A percentile compares a stretch with the other conserved stretches of the same genome.
These are phyloP conservation scores for Herpetospermum pedunculosum DNA, from an alignment of 306 rosid genomes.

Conservation along the genomic window DNA sequence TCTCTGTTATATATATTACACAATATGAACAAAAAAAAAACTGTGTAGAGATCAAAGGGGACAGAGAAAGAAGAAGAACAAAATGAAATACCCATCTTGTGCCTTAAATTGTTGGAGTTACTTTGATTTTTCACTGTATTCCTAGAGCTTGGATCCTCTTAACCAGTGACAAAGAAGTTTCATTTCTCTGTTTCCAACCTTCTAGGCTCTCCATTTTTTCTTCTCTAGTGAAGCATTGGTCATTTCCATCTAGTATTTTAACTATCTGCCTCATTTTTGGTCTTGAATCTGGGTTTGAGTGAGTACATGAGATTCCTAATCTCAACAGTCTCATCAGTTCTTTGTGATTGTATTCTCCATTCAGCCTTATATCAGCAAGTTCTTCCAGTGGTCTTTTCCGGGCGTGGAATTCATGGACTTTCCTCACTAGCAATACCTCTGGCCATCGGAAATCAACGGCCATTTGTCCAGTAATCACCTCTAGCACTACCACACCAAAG, in stretches of 20 bases:
- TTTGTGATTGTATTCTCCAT: conserved; percentile 45
- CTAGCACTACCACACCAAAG: conserved; percentile 85
- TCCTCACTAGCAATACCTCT: conserved; percentile 70
- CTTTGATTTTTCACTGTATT: conserved; percentile 42
- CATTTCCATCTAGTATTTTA: conserved; percentile 69
- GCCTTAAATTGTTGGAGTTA: background rate
- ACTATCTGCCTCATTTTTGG: conserved; percentile 81
- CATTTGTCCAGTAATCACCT: conserved; percentile 63
- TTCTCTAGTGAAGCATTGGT: conserved; percentile 25
- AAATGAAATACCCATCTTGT: background rate
- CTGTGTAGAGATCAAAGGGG: background rate
- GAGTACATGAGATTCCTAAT: conserved; percentile 64
- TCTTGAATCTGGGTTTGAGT: conserved; percentile 41
- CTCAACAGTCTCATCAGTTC: conserved; percentile 54
- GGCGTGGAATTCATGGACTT: conserved; percentile 49
- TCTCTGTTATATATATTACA: background rate
- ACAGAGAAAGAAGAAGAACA: background rate
- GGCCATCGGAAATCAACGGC: conserved; percentile 84
- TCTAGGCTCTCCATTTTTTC: conserved; percentile 39
- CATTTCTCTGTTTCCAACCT: conserved; percentile 60
- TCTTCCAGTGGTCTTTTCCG: conserved; percentile 50
- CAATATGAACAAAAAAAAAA: background rate
- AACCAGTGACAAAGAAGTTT: conserved; percentile 42
- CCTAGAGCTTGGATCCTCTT: conserved; percentile 90
- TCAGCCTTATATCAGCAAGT: conserved; percentile 51